Evolutionary conservation across 2,329 filamentous ascomycete genomes (phyloP).

Genomic region (Neophaeococcomyces mojaviensis): DNA sequence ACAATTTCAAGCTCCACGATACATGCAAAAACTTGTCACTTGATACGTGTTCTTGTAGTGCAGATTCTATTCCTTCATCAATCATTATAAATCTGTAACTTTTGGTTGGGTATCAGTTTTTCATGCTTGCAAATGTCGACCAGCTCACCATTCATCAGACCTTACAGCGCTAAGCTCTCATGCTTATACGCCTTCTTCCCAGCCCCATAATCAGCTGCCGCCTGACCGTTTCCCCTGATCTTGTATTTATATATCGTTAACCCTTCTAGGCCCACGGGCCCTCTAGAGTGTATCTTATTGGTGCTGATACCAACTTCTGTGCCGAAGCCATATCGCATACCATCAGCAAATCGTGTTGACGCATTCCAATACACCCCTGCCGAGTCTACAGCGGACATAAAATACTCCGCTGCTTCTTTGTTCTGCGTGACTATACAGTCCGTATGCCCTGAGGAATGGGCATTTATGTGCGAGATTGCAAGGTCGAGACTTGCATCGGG

Average conservation of each 20-base stretch:
- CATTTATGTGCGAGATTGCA: conserved; percentile 83
- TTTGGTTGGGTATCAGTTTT: conserved; percentile 2
- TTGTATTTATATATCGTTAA: conserved; percentile 97
- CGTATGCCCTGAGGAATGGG: conserved; percentile 87
- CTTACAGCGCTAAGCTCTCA: conserved; percentile 39
- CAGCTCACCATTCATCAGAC: too few relatives aligned
- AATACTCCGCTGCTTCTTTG: conserved; percentile 61
- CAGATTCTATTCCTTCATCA: too few relatives aligned
- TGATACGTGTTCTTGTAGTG: too few relatives aligned
- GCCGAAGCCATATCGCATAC: conserved; percentile 94
- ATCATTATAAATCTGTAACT: too few relatives aligned
- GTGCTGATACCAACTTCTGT: conserved; percentile 98
- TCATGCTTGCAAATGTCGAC: too few relatives aligned
- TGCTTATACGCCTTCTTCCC: conserved; percentile 52
- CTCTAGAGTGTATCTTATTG: conserved; percentile 93
- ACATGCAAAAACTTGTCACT: too few relatives aligned
- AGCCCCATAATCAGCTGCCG: conserved; percentile 62
- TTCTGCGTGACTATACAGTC: conserved; percentile 78
- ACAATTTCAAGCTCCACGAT: not conserved
- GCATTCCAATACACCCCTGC: conserved; percentile 97
- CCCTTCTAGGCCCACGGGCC: conserved; percentile 88
- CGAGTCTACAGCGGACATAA: conserved; percentile 79
- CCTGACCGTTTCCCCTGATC: conserved; percentile 73
- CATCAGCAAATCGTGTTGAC: conserved; percentile 87
- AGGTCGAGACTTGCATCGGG: conserved; percentile 46